These are phyloP conservation scores for Monilinia laxa DNA, from an alignment of 2,329 filamentous ascomycete genomes.

Conservation along the genomic window DNA sequence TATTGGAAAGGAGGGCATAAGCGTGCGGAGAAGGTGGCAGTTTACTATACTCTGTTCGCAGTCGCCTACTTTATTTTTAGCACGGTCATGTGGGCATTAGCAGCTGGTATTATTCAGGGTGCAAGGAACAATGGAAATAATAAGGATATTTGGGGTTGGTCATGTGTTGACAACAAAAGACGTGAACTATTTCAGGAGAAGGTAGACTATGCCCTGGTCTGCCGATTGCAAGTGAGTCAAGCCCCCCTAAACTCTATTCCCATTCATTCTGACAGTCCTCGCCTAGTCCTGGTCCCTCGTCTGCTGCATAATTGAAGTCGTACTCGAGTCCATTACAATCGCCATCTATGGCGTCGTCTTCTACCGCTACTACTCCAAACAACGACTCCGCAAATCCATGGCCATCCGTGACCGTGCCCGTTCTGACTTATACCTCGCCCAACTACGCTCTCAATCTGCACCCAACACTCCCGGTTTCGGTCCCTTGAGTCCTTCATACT, in stretches of 20 bases:
- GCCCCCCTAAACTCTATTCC: no score
- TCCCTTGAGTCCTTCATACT: constrained; percentile 61
- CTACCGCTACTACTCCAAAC: constrained; percentile 97
- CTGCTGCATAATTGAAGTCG: constrained; percentile 95
- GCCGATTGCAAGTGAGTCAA: constrained; percentile 72
- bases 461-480: constrained; percentile 92
- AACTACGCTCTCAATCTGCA: constrained; percentile 79
- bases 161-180: constrained; percentile 87
- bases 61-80: constrained; percentile 92
- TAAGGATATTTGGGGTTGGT: constrained; percentile 97
- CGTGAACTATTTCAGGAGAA: constrained; percentile 74
- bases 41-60: constrained; percentile 94
- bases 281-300: constrained; percentile 87
- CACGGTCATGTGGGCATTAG: constrained; percentile 87
- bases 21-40: constrained; percentile 85
- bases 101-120: constrained; percentile 80
- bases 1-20: constrained; percentile 88
- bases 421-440: constrained; percentile 90
- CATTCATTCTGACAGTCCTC: constrained; percentile 21
- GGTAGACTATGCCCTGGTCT: constrained; percentile 86
- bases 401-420: constrained; percentile 90
- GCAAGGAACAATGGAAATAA: constrained; percentile 69
- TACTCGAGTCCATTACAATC: constrained; percentile 89
- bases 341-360: constrained; percentile 91
- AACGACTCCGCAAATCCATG: constrained; percentile 94